phyloP scores from a whole-genome alignment of 495 filamentous ascomycete genomes.

The Aspergillus avenaceus region DNA sequence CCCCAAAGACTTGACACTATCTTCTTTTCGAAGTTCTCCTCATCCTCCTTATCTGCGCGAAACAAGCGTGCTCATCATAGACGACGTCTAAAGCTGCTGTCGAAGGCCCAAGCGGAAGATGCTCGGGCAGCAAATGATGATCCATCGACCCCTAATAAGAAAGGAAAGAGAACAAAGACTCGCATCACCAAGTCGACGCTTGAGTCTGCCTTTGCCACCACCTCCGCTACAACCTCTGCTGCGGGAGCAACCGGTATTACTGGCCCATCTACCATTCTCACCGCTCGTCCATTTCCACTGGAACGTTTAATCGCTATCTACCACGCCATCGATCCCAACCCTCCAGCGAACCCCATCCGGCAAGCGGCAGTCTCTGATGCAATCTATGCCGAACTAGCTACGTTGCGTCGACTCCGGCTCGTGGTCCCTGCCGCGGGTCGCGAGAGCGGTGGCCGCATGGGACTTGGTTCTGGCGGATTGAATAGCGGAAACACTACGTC shows the following conservation, averaged over 20 bases:
- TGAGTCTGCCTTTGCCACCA: slow-evolving; percentile 36
- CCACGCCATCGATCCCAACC: slow-evolving; percentile 69
- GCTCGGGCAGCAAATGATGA: slow-evolving; percentile 22
- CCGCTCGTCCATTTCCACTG: slow-evolving; percentile 74
- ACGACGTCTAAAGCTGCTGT: slow-evolving; percentile 42
- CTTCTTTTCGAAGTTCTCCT: slow-evolving; percentile 79
- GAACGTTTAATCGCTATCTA: slow-evolving; percentile 89
- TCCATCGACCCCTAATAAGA: slow-evolving; percentile 26
- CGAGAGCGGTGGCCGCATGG: slow-evolving; percentile 26
- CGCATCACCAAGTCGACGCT: slow-evolving; percentile 48
- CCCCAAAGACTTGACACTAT: slow-evolving; percentile 69
- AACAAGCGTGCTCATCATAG: slow-evolving; percentile 57
- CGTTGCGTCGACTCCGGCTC: slow-evolving; percentile 72
- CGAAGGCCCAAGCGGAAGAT: slow-evolving; percentile 40
- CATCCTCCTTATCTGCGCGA: slow-evolving; percentile 43
- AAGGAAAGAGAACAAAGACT: slow-evolving; percentile 38
- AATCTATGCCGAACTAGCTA: slow-evolving; percentile 69
- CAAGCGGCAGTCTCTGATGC: slow-evolving; percentile 51
- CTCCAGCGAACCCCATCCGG: slow-evolving; percentile 47
- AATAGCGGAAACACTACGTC: slow-evolving; percentile 37
- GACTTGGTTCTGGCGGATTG: slow-evolving; percentile 22
- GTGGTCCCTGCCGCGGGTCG: slow-evolving; percentile 56
- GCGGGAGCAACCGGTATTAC: slow-evolving; percentile 38
- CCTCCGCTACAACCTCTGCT: slow-evolving; percentile 37
- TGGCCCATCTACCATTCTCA: slow-evolving; percentile 68